Conservation (phyloP, 331 rosid species). For the Erythrophleum ivorense region DNA sequence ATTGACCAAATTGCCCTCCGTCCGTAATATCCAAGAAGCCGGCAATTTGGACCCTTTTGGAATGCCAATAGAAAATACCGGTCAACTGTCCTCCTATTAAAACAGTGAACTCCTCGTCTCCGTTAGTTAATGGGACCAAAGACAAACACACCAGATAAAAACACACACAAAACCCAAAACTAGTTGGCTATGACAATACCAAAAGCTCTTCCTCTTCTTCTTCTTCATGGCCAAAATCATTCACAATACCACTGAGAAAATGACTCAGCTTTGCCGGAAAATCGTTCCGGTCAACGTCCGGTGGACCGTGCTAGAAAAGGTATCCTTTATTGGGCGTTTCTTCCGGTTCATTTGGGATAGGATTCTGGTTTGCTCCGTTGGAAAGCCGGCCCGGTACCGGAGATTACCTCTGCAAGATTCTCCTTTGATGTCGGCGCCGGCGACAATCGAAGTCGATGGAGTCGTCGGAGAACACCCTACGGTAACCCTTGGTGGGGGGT, state of each 20-base stretch:
- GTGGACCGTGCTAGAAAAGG: conserved; percentile 59
- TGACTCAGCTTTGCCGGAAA: conserved; percentile 71
- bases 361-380: conserved; percentile 68
- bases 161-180: background rate
- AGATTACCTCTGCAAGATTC: conserved; percentile 46
- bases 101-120: conserved; percentile 43
- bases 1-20: background rate
- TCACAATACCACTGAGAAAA: conserved; percentile 52
- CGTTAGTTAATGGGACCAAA: conserved; percentile 34
- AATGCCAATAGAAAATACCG: conserved; percentile 56
- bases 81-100: conserved; percentile 69
- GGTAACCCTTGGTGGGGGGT: conserved; percentile 20
- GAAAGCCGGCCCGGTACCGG: conserved; percentile 53
- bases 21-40: conserved; percentile 44
- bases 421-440: conserved; percentile 21
- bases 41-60: conserved; percentile 57
- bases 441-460: conserved; percentile 3
- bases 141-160: conserved; percentile 6
- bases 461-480: conserved; percentile 25
- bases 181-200: conserved; percentile 21
- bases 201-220: background rate
- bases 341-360: conserved; percentile 82
- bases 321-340: conserved; percentile 65
- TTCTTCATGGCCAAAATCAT: conserved; percentile 46
- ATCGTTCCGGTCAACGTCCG: conserved; percentile 60